These are phyloP conservation scores for Karstenula rhodostoma DNA, from an alignment of 2,329 filamentous ascomycete species.

Conservation along the genomic window DNA sequence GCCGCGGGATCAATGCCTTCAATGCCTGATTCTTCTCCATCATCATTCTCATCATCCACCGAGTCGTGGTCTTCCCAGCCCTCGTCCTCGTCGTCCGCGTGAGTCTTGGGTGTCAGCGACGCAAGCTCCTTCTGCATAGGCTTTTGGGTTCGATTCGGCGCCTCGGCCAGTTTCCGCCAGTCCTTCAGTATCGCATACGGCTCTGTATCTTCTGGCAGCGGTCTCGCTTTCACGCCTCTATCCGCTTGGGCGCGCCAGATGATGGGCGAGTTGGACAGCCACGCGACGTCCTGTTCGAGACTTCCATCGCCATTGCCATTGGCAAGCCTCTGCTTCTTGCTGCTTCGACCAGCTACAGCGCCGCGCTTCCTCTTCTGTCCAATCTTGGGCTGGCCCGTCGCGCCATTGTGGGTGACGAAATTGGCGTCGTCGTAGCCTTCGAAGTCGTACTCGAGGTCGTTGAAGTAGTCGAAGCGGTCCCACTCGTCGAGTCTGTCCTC, in stretches of 20 bases:
- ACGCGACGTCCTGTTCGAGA: constrained; percentile 18
- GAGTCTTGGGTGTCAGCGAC: constrained; percentile 24
- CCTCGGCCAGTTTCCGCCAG: constrained; percentile 52
- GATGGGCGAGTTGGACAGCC: constrained; percentile 37
- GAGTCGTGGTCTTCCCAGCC: constrained; percentile 20
- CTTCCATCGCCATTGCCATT: constrained; percentile 9
- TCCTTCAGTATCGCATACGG: constrained; percentile 54
- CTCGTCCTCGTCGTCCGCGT: constrained; percentile 12
- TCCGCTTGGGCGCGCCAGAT: constrained; percentile 44
- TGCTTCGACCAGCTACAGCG: constrained; percentile 23
- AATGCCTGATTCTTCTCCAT: constrained; percentile 22
- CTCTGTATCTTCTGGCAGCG: constrained; percentile 38
- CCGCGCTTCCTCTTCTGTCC: constrained; percentile 44
- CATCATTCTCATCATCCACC: constrained; percentile 26
- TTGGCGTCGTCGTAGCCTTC: constrained; percentile 57
- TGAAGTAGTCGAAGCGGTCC: constrained; percentile 58
- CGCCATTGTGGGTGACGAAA: constrained; percentile 31
- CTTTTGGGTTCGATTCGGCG: constrained; percentile 34
- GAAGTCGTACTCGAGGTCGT: constrained; percentile 58
- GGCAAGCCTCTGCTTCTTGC: constrained; percentile 36
- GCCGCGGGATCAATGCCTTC: constrained; percentile 49
- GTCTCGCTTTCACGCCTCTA: constrained; percentile 32
- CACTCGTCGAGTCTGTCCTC: constrained; percentile 50
- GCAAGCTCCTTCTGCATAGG: constrained; percentile 21
- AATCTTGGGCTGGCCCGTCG: constrained; percentile 25